Evolutionary conservation across 768 basidiomycete species (phyloP).

Genomic region (Pisolithus albus): DNA sequence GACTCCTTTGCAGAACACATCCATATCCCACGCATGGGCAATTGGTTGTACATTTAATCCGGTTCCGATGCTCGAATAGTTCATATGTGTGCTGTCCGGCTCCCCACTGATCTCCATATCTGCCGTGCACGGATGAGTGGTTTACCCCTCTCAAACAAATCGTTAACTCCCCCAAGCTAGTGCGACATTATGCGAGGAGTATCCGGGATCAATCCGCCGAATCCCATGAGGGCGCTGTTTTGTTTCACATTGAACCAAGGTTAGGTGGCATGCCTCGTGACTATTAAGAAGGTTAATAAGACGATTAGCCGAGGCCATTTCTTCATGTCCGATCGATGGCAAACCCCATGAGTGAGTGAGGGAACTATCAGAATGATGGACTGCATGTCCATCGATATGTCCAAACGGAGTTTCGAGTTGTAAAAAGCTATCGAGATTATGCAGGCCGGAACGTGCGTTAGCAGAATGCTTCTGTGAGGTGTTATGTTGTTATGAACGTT

Average conservation of each 20-base stretch:
- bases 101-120: no score
- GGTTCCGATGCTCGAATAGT: no score
- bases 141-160: not conserved
- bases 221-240: not conserved
- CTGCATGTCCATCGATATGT: not conserved
- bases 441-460: constrained; percentile 47
- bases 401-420: not conserved
- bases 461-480: constrained; percentile 51
- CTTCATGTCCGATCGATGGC: not conserved
- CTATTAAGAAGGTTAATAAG: not conserved
- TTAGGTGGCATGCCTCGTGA: not conserved
- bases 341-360: not conserved
- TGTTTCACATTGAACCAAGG: not conserved
- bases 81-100: no score
- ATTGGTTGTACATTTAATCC: no score
- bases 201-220: not conserved
- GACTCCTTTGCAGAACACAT: no score
- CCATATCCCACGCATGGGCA: no score
- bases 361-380: not conserved
- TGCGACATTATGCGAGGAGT: not conserved
- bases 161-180: not conserved
- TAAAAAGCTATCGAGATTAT: not conserved
- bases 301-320: not conserved
- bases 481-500: constrained; percentile 23
- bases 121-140: not conserved